Evolutionary conservation across 768 basidiomycete species (phyloP), one percentile per base, ranked within the genome.

Genomic region (Mycena latifolia): DNA sequence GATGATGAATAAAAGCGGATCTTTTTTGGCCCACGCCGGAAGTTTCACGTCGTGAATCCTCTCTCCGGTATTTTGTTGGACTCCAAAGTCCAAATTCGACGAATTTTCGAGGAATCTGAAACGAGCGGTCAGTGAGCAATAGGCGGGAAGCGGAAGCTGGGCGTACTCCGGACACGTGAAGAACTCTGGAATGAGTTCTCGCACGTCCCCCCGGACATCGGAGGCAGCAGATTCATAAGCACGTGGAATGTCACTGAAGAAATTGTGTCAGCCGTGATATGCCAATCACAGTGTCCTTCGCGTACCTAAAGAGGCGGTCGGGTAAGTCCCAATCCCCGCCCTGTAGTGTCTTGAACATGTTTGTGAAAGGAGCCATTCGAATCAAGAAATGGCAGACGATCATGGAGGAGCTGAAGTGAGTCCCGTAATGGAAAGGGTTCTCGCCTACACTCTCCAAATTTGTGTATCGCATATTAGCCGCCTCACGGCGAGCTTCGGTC

Each of bases 361-460:
- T 89, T 27, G 95, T 96, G 75, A 92, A 98, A 0, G 96, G 96
- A 17, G 91, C 89, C 71, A 96, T 80, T 24, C 96, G 86, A 59
- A 98, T 96, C 71, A 97, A 79, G 80, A 93, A 98, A 70, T 97
- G 95, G 80, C 95, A 96, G 48, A 96, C 93, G 63, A 95, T 97
- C 96, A 98, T 98, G 3, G 95, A 96, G 12, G 95, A 96, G 74
- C 93, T 94, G 73, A 96, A 98, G 75, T 98, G 96, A 0, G 96
- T 98, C 46, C 96, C 93, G 66, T 94, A 95, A 73, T 95, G 93
- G 77, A 97, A 97, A 0, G 96, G 96, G 37, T 88, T 86, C 78
- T 98, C 96, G 10, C 78, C 92, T 2, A 97, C 92, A 66, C 93
- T 89, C 71, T 89, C 77, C 14, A 96, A 82, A 67, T 90, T 93